Percentiles rank a stretch among this genome's conserved stretches.
These are phyloP conservation scores for Cinchona pubescens DNA, from an alignment of 257 asterid species.

Conservation along the genomic window DNA sequence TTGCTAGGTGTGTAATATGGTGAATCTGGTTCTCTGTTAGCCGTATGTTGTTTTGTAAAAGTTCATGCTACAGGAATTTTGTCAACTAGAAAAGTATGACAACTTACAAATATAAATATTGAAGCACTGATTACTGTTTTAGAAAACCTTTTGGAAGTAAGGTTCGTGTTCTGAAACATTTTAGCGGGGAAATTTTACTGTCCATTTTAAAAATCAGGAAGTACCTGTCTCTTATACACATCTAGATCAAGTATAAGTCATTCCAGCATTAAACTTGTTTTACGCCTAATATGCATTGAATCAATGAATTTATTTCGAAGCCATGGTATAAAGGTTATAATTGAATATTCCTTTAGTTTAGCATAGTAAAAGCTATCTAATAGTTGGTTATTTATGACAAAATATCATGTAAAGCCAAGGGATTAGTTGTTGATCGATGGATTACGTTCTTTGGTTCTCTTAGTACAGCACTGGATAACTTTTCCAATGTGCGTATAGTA, in stretches of 20 bases:
- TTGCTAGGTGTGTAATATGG: not conserved
- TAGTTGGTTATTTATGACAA: not conserved
- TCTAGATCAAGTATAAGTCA: not conserved
- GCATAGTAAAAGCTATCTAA: not conserved
- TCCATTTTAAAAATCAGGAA: too few species aligned
- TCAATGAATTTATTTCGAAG: not conserved
- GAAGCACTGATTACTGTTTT: not conserved
- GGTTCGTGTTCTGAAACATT: not conserved
- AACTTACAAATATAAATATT: not conserved
- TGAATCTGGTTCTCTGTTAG: too few species aligned
- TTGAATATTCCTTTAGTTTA: not conserved
- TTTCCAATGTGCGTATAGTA: not conserved
- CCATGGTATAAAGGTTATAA: not conserved
- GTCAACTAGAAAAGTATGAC: not conserved
- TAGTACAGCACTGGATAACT: not conserved
- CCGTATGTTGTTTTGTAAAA: too few species aligned
- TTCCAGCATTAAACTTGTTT: too few species aligned
- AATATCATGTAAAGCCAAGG: not conserved
- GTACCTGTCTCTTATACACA: too few species aligned
- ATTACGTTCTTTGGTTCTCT: not conserved
- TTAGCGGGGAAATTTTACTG: not conserved
- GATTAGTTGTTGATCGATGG: not conserved
- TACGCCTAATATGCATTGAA: not conserved
- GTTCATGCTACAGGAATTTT: too few species aligned
- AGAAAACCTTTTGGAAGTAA: not conserved